phyloP scores from a whole-genome alignment of 2,329 filamentous ascomycete genomes.

The Clathrospora elynae region DNA sequence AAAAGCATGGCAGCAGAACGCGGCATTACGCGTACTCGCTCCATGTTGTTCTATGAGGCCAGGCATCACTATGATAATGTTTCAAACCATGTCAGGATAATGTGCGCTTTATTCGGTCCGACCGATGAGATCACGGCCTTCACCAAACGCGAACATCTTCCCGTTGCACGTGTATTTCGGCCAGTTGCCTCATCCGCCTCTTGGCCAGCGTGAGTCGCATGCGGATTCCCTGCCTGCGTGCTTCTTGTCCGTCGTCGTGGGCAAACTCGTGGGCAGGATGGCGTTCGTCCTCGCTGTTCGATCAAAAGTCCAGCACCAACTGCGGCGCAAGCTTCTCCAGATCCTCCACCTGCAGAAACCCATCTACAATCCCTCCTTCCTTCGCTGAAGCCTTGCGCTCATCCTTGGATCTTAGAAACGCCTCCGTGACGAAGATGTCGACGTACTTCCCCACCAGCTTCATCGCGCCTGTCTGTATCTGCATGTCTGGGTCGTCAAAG shows the following conservation, averaged over 20 bases:
- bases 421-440: constrained; percentile 88
- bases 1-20: constrained; percentile 12
- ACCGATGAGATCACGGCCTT: background rate
- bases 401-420: constrained; percentile 76
- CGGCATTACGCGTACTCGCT: constrained; percentile 3
- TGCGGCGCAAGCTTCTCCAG: constrained; percentile 86
- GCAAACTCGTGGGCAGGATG: background rate
- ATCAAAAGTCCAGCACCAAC: constrained; percentile 80
- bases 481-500: constrained; percentile 62
- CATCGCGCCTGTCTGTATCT: constrained; percentile 56
- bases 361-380: constrained; percentile 50
- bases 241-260: background rate
- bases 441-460: constrained; percentile 80
- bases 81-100: constrained; percentile 17
- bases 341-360: constrained; percentile 85
- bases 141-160: background rate
- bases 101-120: constrained; percentile 14
- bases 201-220: background rate
- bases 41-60: constrained; percentile 5
- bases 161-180: constrained; percentile 4
- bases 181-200: background rate
- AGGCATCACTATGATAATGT: constrained; percentile 11
- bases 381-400: constrained; percentile 63
- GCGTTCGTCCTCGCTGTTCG: background rate
- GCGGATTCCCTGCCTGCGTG: background rate